Conservation (phyloP, 345 rosid genomes). For the Adansonia digitata region DNA sequence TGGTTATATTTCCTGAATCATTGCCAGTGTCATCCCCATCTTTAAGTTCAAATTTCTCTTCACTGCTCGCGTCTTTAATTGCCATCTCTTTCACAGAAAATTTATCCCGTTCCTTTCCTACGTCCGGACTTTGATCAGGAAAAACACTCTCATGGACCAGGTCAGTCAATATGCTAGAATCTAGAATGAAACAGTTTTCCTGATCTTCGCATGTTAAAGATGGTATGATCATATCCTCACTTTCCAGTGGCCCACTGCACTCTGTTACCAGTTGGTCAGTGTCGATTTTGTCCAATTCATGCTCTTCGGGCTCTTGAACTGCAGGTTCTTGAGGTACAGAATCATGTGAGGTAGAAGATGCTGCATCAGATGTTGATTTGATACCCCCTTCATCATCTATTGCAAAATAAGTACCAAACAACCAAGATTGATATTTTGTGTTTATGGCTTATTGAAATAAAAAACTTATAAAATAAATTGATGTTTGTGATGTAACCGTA, state of each 20-base stretch:
- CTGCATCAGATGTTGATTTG: slow-evolving; percentile 7
- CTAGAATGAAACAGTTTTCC: slow-evolving; percentile 17
- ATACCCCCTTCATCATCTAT: slow-evolving; percentile 20
- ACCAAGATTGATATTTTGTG: not conserved
- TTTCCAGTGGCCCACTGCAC: not conserved
- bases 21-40: slow-evolving; percentile 13
- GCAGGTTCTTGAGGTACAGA: slow-evolving; percentile 16
- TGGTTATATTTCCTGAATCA: not conserved
- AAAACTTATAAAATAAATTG: not conserved
- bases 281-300: slow-evolving; percentile 6
- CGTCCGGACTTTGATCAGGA: slow-evolving; percentile 5
- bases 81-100: not conserved
- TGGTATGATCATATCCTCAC: slow-evolving; percentile 12
- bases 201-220: slow-evolving; percentile 10
- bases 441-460: slow-evolving; percentile 6
- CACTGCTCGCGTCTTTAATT: slow-evolving; percentile 5
- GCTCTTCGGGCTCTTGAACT: slow-evolving; percentile 11
- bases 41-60: slow-evolving; percentile 13
- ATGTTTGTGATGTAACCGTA: not conserved
- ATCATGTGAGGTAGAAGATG: slow-evolving; percentile 10
- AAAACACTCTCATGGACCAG: slow-evolving; percentile 9
- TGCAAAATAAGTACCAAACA: too few species aligned
- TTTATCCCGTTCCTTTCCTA: not conserved
- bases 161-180: not conserved
- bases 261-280: not conserved